A percentile compares a stretch with the other conserved stretches of the same genome.
phyloP scores from a whole-genome alignment of 148 eudicot species.

The Rhododendron henanense region DNA sequence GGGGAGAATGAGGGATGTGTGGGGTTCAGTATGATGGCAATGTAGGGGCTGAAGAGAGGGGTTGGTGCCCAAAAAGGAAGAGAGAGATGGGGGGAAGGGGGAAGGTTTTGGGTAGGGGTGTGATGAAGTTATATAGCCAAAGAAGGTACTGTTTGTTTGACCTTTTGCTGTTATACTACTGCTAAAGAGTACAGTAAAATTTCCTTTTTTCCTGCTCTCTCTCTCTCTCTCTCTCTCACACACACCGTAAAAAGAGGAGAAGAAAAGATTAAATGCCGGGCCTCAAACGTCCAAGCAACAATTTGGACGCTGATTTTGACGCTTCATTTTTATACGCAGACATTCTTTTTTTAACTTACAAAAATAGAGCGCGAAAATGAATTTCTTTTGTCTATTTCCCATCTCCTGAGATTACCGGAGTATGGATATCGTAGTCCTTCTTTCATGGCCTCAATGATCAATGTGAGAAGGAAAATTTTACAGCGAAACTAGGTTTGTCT shows the following conservation, averaged over 20 bases:
- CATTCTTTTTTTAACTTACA: too few relatives aligned
- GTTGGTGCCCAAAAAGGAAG: neutral
- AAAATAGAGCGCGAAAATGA: too few relatives aligned
- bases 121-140: constrained; percentile 1
- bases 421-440: neutral
- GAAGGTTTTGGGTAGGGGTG: neutral
- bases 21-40: constrained; percentile 6
- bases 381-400: neutral
- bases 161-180: neutral
- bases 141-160: neutral
- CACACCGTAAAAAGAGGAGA: neutral
- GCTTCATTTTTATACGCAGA: too few relatives aligned
- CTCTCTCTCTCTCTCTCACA: neutral
- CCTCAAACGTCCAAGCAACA: neutral
- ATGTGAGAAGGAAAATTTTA: neutral
- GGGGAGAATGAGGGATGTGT: neutral
- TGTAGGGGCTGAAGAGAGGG: neutral
- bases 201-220: neutral
- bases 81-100: neutral
- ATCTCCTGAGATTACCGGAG: neutral
- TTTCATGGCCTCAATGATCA: neutral
- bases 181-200: neutral
- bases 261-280: constrained; percentile 1
- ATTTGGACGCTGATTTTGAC: too few relatives aligned
- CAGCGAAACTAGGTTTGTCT: neutral